Percentiles rank a stretch among this genome's conserved stretches.
phyloP scores from a whole-genome alignment of 306 rosid genomes.

The Mimosa pudica region DNA sequence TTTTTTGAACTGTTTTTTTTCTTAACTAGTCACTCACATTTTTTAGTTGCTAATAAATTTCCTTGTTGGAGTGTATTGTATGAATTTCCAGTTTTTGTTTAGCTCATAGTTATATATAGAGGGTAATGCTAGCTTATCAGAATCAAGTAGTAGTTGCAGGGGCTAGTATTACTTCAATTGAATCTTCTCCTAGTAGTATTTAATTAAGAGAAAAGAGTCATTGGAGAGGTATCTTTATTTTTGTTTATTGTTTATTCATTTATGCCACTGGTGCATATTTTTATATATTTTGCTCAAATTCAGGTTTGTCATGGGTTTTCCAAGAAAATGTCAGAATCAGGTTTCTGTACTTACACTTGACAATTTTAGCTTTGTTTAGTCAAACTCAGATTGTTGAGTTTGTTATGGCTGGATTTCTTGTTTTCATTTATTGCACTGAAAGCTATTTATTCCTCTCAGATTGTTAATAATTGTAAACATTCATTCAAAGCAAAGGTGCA shows the following conservation, averaged over 20 bases:
- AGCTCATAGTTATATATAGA: neutral
- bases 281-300: neutral
- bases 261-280: neutral
- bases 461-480: constrained; percentile 5
- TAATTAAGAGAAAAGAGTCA: constrained; percentile 7
- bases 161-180: neutral
- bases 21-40: constrained; percentile 20
- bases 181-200: constrained; percentile 9
- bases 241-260: constrained; percentile 12
- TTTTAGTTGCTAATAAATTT: constrained; percentile 29
- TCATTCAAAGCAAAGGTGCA: neutral
- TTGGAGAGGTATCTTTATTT: constrained; percentile 5
- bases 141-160: neutral
- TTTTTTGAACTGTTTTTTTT: neutral
- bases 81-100: neutral
- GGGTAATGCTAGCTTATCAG: constrained; percentile 16
- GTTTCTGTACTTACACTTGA: constrained; percentile 30
- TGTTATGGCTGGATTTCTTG: constrained; percentile 13
- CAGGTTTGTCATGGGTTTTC: constrained; percentile 23
- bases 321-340: constrained; percentile 33
- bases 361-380: constrained; percentile 34
- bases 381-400: constrained; percentile 10
- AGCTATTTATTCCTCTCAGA: neutral
- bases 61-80: neutral
- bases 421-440: neutral